Evolutionary conservation across 495 filamentous ascomycete species (phyloP).

Genomic region (Talaromyces trachyspermus): DNA sequence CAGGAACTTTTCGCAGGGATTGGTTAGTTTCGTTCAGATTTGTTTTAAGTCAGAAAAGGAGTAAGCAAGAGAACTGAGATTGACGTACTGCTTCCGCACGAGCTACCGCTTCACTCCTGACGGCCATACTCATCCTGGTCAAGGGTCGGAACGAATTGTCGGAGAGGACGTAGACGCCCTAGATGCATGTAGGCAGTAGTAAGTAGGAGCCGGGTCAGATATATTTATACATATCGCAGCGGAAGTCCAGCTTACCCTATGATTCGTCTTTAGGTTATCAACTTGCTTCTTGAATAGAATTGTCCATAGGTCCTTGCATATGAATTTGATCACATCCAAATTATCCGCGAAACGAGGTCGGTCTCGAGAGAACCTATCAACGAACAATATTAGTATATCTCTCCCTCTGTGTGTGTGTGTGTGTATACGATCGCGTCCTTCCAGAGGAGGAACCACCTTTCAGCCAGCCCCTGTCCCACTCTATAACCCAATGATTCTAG

Average conservation of each 20-base stretch:
- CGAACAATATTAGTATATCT: neutral
- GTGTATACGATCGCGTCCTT: neutral
- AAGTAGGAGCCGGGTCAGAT: slow-evolving; percentile 10
- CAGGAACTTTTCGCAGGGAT: too few relatives aligned
- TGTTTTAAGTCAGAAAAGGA: neutral
- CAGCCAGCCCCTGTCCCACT: slow-evolving; percentile 86
- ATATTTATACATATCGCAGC: too few relatives aligned
- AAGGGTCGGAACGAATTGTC: slow-evolving; percentile 91
- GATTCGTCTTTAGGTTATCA: slow-evolving; percentile 97
- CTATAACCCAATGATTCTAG: slow-evolving; percentile 85
- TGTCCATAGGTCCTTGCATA: slow-evolving; percentile 96
- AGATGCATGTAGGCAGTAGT: slow-evolving; percentile 1
- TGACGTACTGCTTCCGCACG: slow-evolving; percentile 76
- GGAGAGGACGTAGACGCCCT: slow-evolving; percentile 94
- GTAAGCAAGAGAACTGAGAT: too few relatives aligned
- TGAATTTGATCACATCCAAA: slow-evolving; percentile 89
- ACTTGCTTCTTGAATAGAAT: slow-evolving; percentile 93
- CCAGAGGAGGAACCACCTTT: slow-evolving; percentile 52
- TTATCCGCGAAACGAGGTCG: slow-evolving; percentile 80
- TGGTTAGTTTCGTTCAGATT: too few relatives aligned
- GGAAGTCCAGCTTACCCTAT: too few relatives aligned
- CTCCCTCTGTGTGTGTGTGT: neutral
- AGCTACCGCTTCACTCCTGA: slow-evolving; percentile 59
- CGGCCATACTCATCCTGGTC: slow-evolving; percentile 73
- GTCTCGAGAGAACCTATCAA: slow-evolving; percentile 72